Conservation (phyloP, 1,284 basidiomycete species). For the Bjerkandera adusta region DNA sequence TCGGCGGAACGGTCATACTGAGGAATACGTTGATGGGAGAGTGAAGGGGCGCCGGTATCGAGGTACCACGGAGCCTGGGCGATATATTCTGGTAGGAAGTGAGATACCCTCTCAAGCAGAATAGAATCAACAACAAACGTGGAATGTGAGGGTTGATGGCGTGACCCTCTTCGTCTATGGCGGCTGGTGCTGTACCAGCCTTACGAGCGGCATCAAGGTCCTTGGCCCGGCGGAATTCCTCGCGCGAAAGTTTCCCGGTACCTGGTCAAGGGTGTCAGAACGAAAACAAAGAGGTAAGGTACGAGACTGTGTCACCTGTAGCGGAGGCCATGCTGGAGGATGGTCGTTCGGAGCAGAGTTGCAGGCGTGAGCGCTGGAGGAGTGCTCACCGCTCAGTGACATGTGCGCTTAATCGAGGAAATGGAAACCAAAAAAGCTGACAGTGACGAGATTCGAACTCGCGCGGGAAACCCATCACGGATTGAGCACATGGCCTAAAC, state of each 20-base stretch:
- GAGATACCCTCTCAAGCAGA: slow-evolving; percentile 12
- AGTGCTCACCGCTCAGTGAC: too few relatives aligned
- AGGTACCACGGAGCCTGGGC: slow-evolving; percentile 99
- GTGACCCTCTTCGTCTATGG: slow-evolving; percentile 90
- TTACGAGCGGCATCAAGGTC: slow-evolving; percentile 96
- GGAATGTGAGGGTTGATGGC: slow-evolving; percentile 99
- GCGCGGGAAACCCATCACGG: slow-evolving; percentile 61
- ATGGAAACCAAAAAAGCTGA: slow-evolving; percentile 32
- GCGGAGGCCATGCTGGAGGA: slow-evolving; percentile 19
- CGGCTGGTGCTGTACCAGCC: slow-evolving; percentile 95
- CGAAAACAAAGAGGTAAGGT: neutral
- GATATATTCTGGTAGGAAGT: slow-evolving; percentile 68
- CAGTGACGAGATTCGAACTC: slow-evolving; percentile 65
- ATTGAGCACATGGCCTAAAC: slow-evolving; percentile 43
- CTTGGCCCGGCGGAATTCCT: slow-evolving; percentile 92
- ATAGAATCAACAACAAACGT: slow-evolving; percentile 48
- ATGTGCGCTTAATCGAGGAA: slow-evolving; percentile 3
- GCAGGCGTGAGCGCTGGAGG: too few relatives aligned
- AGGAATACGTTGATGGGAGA: slow-evolving; percentile 90
- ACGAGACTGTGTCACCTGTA: slow-evolving; percentile 6
- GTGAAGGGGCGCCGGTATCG: slow-evolving; percentile 86
- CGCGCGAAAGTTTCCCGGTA: slow-evolving; percentile 85
- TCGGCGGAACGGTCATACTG: slow-evolving; percentile 62
- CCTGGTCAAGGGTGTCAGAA: slow-evolving; percentile 15
- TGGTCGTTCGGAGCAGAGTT: too few relatives aligned